Evolutionary conservation across 441 rosid species (phyloP).

Genomic region (Jatropha podagrica): DNA sequence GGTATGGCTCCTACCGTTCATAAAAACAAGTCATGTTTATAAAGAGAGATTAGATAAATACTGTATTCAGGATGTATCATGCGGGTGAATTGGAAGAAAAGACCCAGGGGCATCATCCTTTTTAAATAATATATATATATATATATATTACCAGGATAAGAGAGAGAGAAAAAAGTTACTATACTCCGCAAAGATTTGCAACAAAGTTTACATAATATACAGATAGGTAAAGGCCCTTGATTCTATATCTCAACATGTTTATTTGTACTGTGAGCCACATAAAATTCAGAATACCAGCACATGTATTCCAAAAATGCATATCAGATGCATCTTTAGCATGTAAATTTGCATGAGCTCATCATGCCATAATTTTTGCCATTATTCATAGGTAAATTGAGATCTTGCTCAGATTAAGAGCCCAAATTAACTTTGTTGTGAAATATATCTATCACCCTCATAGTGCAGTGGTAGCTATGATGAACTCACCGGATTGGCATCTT

Average conservation of each 20-base stretch:
- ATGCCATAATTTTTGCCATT: background rate
- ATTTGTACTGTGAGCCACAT: background rate
- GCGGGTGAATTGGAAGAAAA: no score
- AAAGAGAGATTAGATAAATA: background rate
- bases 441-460: background rate
- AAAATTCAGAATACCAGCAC: conserved; percentile 3
- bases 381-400: background rate
- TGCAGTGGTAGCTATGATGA: background rate
- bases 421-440: background rate
- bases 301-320: background rate
- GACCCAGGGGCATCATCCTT: no score
- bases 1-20: no score
- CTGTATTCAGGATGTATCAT: background rate
- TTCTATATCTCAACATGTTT: background rate
- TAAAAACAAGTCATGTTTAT: no score
- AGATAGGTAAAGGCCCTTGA: no score
- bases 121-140: no score
- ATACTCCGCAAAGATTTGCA: no score
- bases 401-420: background rate
- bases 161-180: no score
- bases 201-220: no score
- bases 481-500: background rate
- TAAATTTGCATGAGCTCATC: background rate
- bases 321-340: background rate
- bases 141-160: no score